phyloP scores from a whole-genome alignment of 192 early-diverging fungal genomes.

The Cetraspora pellucida region DNA sequence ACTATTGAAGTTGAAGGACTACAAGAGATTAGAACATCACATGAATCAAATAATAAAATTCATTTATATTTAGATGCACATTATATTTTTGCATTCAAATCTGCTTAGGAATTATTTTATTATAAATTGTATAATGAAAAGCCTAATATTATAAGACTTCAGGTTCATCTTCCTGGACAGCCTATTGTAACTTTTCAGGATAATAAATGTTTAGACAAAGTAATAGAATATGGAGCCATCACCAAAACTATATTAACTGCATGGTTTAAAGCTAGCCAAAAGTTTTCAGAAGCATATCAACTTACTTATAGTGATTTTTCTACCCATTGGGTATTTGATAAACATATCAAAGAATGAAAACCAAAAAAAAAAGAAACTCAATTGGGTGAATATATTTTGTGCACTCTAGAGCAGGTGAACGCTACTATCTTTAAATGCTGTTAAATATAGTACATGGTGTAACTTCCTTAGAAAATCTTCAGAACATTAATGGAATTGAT shows the following conservation, averaged over 20 bases:
- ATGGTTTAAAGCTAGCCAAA: constrained; percentile 26
- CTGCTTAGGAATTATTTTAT: no score
- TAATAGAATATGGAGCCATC: neutral
- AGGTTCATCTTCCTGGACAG: no score
- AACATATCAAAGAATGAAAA: constrained; percentile 16
- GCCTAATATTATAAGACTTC: no score
- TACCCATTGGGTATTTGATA: neutral
- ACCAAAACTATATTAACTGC: constrained; percentile 23
- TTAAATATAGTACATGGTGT: constrained; percentile 31
- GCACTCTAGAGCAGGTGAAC: constrained; percentile 30
- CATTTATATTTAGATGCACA: no score
- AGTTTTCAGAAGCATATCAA: neutral
- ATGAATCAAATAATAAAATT: no score
- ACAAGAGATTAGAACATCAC: no score
- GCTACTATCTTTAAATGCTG: constrained; percentile 38
- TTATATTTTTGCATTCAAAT: no score
- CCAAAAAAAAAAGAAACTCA: neutral
- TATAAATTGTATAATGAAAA: no score
- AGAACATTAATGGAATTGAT: neutral
- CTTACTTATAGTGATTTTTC: constrained; percentile 34
- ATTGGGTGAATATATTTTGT: constrained; percentile 36
- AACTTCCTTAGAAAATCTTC: neutral
- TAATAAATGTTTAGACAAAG: constrained; percentile 2
- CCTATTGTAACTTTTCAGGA: constrained; percentile 5
- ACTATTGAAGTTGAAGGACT: no score